Evolutionary conservation across 2,329 filamentous ascomycete genomes (phyloP).

Genomic region (Arthroderma sp.): DNA sequence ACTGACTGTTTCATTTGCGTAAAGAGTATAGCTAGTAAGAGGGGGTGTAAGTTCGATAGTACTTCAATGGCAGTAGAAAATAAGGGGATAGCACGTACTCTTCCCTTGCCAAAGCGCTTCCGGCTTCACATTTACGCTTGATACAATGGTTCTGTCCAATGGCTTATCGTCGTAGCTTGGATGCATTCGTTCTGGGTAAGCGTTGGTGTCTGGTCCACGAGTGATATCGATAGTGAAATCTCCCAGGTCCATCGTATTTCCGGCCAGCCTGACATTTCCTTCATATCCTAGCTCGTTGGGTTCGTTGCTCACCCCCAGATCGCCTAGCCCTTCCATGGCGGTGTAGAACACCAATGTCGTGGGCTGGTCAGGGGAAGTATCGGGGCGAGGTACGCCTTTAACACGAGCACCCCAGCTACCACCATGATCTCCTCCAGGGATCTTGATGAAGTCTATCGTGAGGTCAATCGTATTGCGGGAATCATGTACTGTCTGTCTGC

Average conservation of each 20-base stretch:
- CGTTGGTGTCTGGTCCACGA: conserved; percentile 53
- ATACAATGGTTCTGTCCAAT: conserved; percentile 62
- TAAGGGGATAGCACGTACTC: conserved; percentile 32
- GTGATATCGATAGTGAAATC: conserved; percentile 70
- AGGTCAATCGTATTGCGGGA: conserved; percentile 78
- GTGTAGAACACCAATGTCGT: conserved; percentile 74
- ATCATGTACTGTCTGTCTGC: conserved; percentile 83
- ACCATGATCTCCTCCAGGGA: conserved; percentile 71
- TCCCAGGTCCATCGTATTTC: conserved; percentile 59
- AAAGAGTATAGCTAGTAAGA: conserved; percentile 43
- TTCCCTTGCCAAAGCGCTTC: conserved; percentile 77
- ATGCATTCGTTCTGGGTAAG: conserved; percentile 45
- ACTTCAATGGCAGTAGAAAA: not conserved
- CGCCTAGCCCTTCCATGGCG: conserved; percentile 62
- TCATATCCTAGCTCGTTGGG: conserved; percentile 43
- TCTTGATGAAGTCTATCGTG: conserved; percentile 85
- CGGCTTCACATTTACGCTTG: conserved; percentile 54
- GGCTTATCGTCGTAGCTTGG: conserved; percentile 56
- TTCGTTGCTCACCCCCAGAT: conserved; percentile 48
- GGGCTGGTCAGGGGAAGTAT: conserved; percentile 54
- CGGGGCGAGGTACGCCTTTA: conserved; percentile 63
- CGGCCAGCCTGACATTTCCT: conserved; percentile 56
- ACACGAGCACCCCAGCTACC: conserved; percentile 88
- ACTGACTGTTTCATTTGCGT: conserved; percentile 52
- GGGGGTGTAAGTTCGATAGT: not conserved